Conservation (phyloP, 305 asterid species). For the Fraxinus sp. region DNA sequence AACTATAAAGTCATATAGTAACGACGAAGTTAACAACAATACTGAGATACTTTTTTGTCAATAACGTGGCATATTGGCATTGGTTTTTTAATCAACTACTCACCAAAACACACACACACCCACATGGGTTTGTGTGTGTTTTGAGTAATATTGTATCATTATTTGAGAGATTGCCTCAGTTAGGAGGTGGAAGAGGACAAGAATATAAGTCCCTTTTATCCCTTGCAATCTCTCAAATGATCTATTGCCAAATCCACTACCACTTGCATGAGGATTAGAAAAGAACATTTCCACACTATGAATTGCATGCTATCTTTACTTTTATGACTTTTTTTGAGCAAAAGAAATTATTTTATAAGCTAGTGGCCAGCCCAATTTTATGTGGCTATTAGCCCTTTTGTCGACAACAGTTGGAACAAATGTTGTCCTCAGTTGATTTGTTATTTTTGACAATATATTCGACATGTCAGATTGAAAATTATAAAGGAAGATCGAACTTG, state of each 20-base stretch:
- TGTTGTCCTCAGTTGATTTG: background rate
- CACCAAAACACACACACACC: background rate
- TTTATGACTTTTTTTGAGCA: background rate
- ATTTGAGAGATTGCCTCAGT: background rate
- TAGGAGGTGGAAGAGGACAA: slow-evolving; percentile 10
- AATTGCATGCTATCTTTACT: background rate
- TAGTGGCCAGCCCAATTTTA: background rate
- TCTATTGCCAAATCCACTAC: background rate
- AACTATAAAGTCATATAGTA: background rate
- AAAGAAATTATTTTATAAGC: background rate
- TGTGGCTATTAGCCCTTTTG: background rate
- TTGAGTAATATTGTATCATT: background rate
- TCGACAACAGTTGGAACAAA: background rate
- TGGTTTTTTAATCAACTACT: background rate
- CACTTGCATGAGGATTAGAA: background rate
- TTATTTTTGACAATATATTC: no score
- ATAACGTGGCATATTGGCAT: background rate
- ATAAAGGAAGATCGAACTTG: background rate
- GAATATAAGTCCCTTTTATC: background rate
- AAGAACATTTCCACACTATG: background rate
- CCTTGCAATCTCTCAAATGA: background rate
- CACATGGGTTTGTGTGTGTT: background rate
- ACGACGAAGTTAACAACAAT: no score
- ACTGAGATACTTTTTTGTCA: background rate
- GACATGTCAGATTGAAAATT: no score